Base-by-base conservation (phyloP, 176 grass and related monocot species). In the Phoenix dactylifera region DNA sequence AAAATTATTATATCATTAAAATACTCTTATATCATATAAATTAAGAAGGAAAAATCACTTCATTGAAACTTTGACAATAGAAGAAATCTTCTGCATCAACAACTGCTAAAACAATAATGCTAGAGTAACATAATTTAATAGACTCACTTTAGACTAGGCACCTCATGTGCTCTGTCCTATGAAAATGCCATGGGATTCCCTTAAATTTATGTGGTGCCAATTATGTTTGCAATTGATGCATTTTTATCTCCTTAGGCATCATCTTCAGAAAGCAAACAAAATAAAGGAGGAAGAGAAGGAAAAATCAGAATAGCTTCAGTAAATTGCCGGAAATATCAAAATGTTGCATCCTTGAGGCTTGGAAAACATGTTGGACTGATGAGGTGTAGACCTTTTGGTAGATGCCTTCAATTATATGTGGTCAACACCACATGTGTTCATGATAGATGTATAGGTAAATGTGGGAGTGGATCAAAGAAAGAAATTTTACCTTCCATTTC, bases 91-190 rank as follows among this genome's bases (percentile, higher is more conserved):
- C 6, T 44, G 9, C 6, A 44, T 2, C 7, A 39, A 44, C 35
- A 12, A 44, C 35, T 44, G 35, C 2, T 44, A 54, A 18, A 6
- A 22, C 52, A 51, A 18, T 49, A 58, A 30, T 28, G 26, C 16
- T 7, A 52, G 54, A 53, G 28, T 54, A 24, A 57, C 19, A 28
- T 17, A 32, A 50, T 17, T 18, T 9, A 32, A 50, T 25, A 54
- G 4, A 30, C 60, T 62, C 62, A 73, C 54, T 55, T 79, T 50
- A 54, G 76, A 49, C 61, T 30, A 74, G 64, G 70, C 77, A 74
- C 49, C 58, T 68, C 78, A 80, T 74, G 78, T 80, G 78, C 56
- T 62, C 49, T 74, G 78, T 69, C 58, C 53, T 58, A 57, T 22
- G 32, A 48, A 63, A 74, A 74, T 65, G 71, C 64, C 58, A 64